Conservation (phyloP, 73 alveolate species). For the Paramecium bursaria region DNA sequence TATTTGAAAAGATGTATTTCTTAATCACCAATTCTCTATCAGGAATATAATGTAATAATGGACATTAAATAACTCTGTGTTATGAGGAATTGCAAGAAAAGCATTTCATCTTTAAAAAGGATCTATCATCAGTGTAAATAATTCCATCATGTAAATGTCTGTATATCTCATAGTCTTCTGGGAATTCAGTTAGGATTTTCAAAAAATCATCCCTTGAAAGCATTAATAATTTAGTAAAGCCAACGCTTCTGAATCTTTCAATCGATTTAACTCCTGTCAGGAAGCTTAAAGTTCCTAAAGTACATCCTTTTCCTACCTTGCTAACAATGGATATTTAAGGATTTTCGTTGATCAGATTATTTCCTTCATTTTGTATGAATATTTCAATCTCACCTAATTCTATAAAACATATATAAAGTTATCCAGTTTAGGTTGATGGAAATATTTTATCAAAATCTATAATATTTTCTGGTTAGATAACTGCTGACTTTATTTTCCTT, state of each 20-base stretch:
- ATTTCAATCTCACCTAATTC: conserved; percentile 51
- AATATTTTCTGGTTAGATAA: conserved; percentile 42
- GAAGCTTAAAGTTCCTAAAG: conserved; percentile 23
- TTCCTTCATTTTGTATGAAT: conserved; percentile 18
- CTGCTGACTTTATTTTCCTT: conserved; percentile 35
- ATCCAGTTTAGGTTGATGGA: neutral
- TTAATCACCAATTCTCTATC: conserved; percentile 60
- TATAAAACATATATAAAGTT: conserved; percentile 37
- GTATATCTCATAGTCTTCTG: conserved; percentile 67
- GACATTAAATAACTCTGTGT: conserved; percentile 62
- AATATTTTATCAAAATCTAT: conserved; percentile 51
- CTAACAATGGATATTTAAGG: conserved; percentile 36
- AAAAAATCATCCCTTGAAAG: conserved; percentile 52
- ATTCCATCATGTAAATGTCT: conserved; percentile 55
- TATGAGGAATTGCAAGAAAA: neutral
- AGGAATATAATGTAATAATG: conserved; percentile 65
- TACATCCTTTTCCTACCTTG: conserved; percentile 30
- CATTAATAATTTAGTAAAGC: conserved; percentile 53
- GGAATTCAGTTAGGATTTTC: conserved; percentile 46
- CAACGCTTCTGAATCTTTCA: conserved; percentile 56
- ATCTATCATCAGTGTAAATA: conserved; percentile 15
- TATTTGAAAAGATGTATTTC: conserved; percentile 23
- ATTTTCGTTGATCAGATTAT: neutral
- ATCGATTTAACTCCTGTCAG: conserved; percentile 22
- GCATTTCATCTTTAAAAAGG: neutral